These are phyloP conservation scores for Saccharomycopsis fibuligera DNA, from an alignment of 805 yeast species.

Conservation along the genomic window DNA sequence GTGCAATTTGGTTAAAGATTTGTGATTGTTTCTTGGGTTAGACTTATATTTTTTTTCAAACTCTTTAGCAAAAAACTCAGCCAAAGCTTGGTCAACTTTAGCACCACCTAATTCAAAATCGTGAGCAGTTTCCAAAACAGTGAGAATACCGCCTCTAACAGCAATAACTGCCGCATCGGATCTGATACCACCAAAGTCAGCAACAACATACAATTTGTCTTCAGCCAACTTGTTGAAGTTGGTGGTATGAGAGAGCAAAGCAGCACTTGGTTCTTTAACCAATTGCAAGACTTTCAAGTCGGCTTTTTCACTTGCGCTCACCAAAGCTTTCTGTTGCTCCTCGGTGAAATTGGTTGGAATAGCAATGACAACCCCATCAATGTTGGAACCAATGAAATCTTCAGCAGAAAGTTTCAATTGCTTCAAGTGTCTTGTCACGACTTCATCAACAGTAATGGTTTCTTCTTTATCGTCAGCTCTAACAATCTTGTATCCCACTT, in stretches of 20 bases:
- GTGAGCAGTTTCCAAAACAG: constrained; percentile 80
- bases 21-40: constrained; percentile 73
- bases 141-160: constrained; percentile 88
- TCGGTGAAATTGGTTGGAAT: constrained; percentile 85
- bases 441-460: constrained; percentile 65
- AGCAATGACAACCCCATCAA: constrained; percentile 81
- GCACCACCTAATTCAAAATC: constrained; percentile 84
- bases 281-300: constrained; percentile 79
- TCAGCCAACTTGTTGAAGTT: constrained; percentile 31
- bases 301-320: constrained; percentile 56
- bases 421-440: constrained; percentile 74
- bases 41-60: constrained; percentile 82
- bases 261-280: constrained; percentile 89
- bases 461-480: constrained; percentile 42
- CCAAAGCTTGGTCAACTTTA: constrained; percentile 69
- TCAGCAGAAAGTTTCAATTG: constrained; percentile 84
- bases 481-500: constrained; percentile 57
- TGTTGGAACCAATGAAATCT: constrained; percentile 77
- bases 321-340: constrained; percentile 60
- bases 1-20: constrained; percentile 83
- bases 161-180: constrained; percentile 93
- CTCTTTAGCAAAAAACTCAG: constrained; percentile 85
- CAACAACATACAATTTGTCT: constrained; percentile 82
- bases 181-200: constrained; percentile 94
- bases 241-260: constrained; percentile 70